Percentiles rank a stretch among this genome's conserved stretches.
These are phyloP conservation scores for Poa annua DNA, from an alignment of 176 grass and related monocot species.

Conservation along the genomic window DNA sequence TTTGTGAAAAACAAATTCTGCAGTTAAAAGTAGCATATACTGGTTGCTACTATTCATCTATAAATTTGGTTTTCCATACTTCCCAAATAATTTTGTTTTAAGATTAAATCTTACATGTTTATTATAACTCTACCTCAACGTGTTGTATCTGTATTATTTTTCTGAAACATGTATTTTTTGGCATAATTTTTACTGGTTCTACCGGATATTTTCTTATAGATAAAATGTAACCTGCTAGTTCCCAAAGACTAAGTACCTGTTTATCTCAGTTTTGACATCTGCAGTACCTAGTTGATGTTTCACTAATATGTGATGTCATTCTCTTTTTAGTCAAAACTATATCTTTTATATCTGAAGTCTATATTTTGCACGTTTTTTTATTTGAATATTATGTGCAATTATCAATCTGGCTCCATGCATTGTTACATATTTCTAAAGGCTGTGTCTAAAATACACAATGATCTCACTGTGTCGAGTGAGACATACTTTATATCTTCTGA, in stretches of 20 bases:
- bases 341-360: neutral
- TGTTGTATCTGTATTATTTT: neutral
- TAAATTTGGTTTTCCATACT: neutral
- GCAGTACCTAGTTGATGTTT: neutral
- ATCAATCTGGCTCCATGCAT: neutral
- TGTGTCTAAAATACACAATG: neutral
- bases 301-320: neutral
- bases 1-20: neutral
- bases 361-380: no score
- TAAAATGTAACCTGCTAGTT: neutral
- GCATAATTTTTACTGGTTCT: neutral
- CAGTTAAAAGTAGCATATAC: neutral
- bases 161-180: no score
- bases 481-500: neutral
- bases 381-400: neutral
- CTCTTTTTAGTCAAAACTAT: neutral
- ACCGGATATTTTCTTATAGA: neutral
- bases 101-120: neutral
- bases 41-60: neutral
- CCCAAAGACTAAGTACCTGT: neutral
- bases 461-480: neutral
- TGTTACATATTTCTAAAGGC: neutral
- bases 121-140: neutral
- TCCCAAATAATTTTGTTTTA: neutral
- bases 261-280: neutral